Evolutionary conservation across 768 basidiomycete species (phyloP), one percentile per base, ranked within the genome.

Genomic region (Auriscalpium microsporum): DNA sequence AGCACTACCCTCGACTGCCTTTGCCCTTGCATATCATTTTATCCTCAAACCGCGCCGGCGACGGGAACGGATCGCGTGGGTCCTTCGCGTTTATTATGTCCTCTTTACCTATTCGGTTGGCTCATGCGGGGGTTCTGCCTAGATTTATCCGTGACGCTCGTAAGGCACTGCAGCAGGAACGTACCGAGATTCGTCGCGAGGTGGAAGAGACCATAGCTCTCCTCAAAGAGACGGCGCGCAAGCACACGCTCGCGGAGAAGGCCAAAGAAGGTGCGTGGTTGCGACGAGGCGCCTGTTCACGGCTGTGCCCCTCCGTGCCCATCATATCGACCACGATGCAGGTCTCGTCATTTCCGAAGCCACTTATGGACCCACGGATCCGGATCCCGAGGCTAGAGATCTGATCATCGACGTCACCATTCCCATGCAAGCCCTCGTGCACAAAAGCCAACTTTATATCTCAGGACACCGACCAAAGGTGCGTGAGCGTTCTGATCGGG

Each of bases 331-430:
- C 28, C 45, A 23, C 10, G 51, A 57, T 55, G 55, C 60, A 91
- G 89, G 90, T 53, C 74, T 94, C 45, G 77, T 94, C 56, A 80
- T 95, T 63, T 65, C 83, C 59, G 81, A 85, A 56, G 92, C 90
- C 19, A 76, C 71, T 9, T 94, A 92, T 68, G 86, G 87, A 16
- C 79, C 75, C 53, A 72, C 74, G 9, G 73, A 78, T 56, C 51
- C 58, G 46, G 61, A 60, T 53, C 61, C 58, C 44, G 61, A 62
- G 56, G 58, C 59, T 19, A 54, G 56, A 55, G 80, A 80, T 51
- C 73, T 88, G 34, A 71, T 77, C 45, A 73, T 90, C 47, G 85
- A 94, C 66, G 90, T 94, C 42, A 90, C 87, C 4, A 73, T 88
- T 45, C 81, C 92, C 7, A 66, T 94, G 50, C 92, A 94, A 72